Percentiles rank a stretch among this genome's conserved stretches.
Evolutionary conservation across 345 rosid species (phyloP).

Genomic region (Theobroma cacao): DNA sequence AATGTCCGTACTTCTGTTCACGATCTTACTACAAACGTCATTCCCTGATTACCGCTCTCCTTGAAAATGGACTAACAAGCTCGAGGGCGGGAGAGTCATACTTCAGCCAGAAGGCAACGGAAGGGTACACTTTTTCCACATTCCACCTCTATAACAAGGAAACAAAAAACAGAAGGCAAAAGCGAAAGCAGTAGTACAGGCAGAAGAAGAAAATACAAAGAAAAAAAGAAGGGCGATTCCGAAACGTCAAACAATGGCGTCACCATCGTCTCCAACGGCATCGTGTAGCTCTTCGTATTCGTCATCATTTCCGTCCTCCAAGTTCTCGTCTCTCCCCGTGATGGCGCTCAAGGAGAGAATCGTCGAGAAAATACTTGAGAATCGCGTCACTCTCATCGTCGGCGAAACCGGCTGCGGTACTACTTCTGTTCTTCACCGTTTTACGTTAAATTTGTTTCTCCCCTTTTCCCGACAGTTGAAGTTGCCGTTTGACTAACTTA

Average conservation of each 20-base stretch:
- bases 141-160: background rate
- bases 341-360: constrained; percentile 61
- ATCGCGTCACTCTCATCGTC: constrained; percentile 94
- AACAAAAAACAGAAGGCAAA: background rate
- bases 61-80: background rate
- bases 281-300: constrained; percentile 45
- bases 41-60: background rate
- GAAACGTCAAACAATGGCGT: constrained; percentile 34
- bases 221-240: background rate
- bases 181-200: background rate
- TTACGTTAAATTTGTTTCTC: background rate
- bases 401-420: constrained; percentile 97
- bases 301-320: constrained; percentile 34
- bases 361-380: constrained; percentile 73
- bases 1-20: background rate
- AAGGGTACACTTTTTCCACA: background rate
- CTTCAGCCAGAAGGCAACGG: constrained; percentile 3
- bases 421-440: constrained; percentile 6
- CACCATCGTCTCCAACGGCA: constrained; percentile 47
- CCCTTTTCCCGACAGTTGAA: background rate
- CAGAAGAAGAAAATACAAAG: background rate
- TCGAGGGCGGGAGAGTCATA: constrained; percentile 1
- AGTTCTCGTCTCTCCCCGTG: constrained; percentile 69
- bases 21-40: background rate
- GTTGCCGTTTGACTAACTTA: background rate